A percentile compares a stretch with the other conserved stretches of the same genome.
Evolutionary conservation across 331 rosid genomes (phyloP).

Genomic region (Phaseolus coccineus): DNA sequence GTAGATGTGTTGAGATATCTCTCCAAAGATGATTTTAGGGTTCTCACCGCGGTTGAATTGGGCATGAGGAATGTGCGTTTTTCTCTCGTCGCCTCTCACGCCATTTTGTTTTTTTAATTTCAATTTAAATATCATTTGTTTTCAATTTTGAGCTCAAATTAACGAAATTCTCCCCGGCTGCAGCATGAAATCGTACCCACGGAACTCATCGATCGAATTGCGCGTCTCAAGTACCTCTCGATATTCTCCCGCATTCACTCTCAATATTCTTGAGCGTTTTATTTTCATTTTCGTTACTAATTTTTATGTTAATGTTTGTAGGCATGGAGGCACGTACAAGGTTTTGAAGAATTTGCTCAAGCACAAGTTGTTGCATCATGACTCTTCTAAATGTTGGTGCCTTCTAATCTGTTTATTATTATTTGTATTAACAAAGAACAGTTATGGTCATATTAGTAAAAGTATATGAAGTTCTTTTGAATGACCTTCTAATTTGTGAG

Average conservation of each 20-base stretch:
- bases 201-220: slow-evolving; percentile 76
- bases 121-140: neutral
- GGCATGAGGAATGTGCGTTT: slow-evolving; percentile 80
- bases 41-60: slow-evolving; percentile 67
- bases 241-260: neutral
- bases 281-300: too few species aligned
- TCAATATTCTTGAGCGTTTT: too few species aligned
- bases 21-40: slow-evolving; percentile 85
- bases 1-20: slow-evolving; percentile 79
- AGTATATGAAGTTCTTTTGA: neutral
- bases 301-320: slow-evolving; percentile 24
- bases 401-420: slow-evolving; percentile 13
- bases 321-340: slow-evolving; percentile 88
- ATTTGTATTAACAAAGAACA: neutral
- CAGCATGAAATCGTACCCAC: slow-evolving; percentile 85
- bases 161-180: neutral
- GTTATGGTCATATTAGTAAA: neutral
- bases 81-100: neutral
- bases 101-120: neutral
- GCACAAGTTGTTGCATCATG: slow-evolving; percentile 82
- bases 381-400: slow-evolving; percentile 75
- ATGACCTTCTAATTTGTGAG: slow-evolving; percentile 20
- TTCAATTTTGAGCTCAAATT: neutral
- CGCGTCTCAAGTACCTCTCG: slow-evolving; percentile 68
- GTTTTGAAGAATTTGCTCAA: slow-evolving; percentile 80